phyloP scores from a whole-genome alignment of 2,329 filamentous ascomycete genomes.

The Hypoxylon sp. region DNA sequence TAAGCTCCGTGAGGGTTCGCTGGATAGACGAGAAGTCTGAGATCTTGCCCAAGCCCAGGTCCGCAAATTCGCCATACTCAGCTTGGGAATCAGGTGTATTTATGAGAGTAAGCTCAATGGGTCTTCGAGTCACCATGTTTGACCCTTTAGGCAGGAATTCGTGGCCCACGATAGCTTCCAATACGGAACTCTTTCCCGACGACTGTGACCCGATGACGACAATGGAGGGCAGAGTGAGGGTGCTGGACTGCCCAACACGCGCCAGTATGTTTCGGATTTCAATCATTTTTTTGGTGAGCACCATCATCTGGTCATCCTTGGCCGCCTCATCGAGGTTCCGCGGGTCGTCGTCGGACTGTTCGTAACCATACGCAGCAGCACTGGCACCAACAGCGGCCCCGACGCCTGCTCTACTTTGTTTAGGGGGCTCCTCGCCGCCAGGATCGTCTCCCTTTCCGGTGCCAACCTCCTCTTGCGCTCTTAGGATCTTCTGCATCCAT shows the following conservation, averaged over 20 bases:
- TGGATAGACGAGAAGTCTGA: slow-evolving; percentile 93
- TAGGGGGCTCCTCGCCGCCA: slow-evolving; percentile 62
- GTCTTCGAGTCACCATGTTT: slow-evolving; percentile 96
- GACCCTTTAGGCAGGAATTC: slow-evolving; percentile 97
- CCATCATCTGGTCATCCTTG: slow-evolving; percentile 98
- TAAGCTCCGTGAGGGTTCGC: slow-evolving; percentile 91
- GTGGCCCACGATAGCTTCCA: slow-evolving; percentile 96
- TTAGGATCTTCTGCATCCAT: slow-evolving; percentile 81
- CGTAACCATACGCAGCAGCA: slow-evolving; percentile 80
- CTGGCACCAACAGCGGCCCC: slow-evolving; percentile 74
- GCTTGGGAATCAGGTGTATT: slow-evolving; percentile 88
- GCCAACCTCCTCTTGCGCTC: slow-evolving; percentile 66
- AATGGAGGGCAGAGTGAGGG: slow-evolving; percentile 90
- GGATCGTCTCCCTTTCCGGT: slow-evolving; percentile 57
- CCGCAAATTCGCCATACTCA: slow-evolving; percentile 96
- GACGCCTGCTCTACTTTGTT: slow-evolving; percentile 65
- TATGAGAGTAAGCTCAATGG: slow-evolving; percentile 94
- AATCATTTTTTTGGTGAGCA: slow-evolving; percentile 99
- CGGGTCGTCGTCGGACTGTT: slow-evolving; percentile 71
- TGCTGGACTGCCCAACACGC: slow-evolving; percentile 88
- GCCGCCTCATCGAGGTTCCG: slow-evolving; percentile 71
- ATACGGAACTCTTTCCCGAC: slow-evolving; percentile 95
- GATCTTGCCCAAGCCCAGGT: slow-evolving; percentile 86
- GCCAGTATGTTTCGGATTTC: slow-evolving; percentile 94
- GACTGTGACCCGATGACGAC: slow-evolving; percentile 99